Conservation (phyloP, 257 asterid genomes). For the Avicennia marina region DNA sequence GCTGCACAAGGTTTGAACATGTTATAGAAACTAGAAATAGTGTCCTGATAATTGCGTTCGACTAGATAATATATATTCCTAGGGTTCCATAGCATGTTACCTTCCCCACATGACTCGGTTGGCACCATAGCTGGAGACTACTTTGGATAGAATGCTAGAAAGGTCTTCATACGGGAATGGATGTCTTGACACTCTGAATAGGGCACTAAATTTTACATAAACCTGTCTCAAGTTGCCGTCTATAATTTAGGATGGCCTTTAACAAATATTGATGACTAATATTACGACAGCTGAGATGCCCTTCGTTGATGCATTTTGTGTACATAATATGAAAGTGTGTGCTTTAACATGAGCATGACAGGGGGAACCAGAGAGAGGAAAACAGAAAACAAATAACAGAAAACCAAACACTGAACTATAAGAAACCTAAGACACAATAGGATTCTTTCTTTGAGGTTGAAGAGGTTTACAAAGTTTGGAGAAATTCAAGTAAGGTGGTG, state of each 20-base stretch:
- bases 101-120: constrained; percentile 91
- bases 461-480: no score
- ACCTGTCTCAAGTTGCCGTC: constrained; percentile 40
- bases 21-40: background rate
- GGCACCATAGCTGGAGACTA: constrained; percentile 70
- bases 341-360: no score
- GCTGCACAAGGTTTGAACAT: constrained; percentile 29
- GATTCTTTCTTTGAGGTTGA: no score
- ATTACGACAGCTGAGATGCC: background rate
- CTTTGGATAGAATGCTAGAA: constrained; percentile 33
- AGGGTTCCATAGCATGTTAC: constrained; percentile 22
- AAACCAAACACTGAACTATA: no score
- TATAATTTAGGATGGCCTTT: background rate
- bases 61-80: background rate
- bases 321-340: no score
- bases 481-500: no score
- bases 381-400: no score
- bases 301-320: background rate
- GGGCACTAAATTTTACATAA: constrained; percentile 66
- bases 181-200: constrained; percentile 67
- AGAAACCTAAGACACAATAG: no score
- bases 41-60: background rate
- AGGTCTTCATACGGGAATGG: constrained; percentile 62
- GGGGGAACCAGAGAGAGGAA: no score
- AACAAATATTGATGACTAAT: background rate